A percentile compares a stretch with the other conserved stretches of the same genome.
Conservation (phyloP, 202 grass and related monocot genomes). For the Elaeis oleifera region DNA sequence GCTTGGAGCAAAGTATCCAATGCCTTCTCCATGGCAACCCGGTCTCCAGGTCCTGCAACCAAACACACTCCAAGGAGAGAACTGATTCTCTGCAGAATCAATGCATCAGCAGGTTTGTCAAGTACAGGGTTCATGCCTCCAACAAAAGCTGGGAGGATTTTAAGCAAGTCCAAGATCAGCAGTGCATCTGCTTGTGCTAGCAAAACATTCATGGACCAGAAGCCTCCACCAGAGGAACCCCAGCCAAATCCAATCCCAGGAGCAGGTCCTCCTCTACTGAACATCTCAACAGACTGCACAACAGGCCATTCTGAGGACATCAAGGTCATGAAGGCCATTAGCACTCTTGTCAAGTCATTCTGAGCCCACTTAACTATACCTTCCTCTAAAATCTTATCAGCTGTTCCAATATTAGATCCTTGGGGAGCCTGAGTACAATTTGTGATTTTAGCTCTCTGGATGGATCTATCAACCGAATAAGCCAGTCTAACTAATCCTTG, state of each 20-base stretch:
- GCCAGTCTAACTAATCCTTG: conserved; percentile 59
- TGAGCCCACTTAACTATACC: conserved; percentile 68
- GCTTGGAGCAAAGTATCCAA: conserved; percentile 54
- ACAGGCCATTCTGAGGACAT: conserved; percentile 42
- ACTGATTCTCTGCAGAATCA: conserved; percentile 50
- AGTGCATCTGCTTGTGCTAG: conserved; percentile 62
- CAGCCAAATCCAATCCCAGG: conserved; percentile 96
- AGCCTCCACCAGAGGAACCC: conserved; percentile 65
- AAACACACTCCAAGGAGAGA: conserved; percentile 52
- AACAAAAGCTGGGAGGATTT: conserved; percentile 31
- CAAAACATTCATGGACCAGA: conserved; percentile 75
- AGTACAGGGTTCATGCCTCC: conserved; percentile 23
- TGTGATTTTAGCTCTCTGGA: conserved; percentile 41
- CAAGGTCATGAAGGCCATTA: conserved; percentile 32
- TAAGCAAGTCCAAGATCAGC: conserved; percentile 63
- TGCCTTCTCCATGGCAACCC: conserved; percentile 46
- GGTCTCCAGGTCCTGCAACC: conserved; percentile 61
- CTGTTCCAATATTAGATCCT: conserved; percentile 28
- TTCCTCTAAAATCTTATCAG: conserved; percentile 63
- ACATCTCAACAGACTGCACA: conserved; percentile 61
- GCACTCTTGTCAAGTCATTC: conserved; percentile 43
- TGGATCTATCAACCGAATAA: conserved; percentile 47
- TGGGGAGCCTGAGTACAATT: conserved; percentile 28
- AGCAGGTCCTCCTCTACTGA: conserved; percentile 86
- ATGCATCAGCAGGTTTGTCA: conserved; percentile 18